These are phyloP conservation scores for Orbilia blumenaviensis DNA, from an alignment of 2,329 filamentous ascomycete species.

Conservation along the genomic window DNA sequence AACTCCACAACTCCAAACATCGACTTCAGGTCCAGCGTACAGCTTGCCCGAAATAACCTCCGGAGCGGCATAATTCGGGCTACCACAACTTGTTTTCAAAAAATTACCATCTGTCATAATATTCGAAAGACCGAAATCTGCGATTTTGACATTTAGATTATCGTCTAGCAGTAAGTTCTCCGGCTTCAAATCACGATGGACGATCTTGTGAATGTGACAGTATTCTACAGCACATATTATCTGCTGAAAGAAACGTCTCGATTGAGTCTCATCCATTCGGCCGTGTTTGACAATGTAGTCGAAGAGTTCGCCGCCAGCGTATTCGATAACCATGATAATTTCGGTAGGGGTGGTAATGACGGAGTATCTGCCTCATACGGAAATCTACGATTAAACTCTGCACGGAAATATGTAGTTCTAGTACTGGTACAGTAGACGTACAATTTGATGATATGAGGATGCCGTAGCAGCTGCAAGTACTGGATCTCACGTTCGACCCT, in stretches of 20 bases:
- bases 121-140: constrained; percentile 97
- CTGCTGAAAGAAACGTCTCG: constrained; percentile 98
- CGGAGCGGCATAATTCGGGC: constrained; percentile 96
- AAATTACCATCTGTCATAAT: constrained; percentile 99
- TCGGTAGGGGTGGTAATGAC: constrained; percentile 94
- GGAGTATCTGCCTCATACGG: constrained; percentile 72
- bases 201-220: constrained; percentile 98
- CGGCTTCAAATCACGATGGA: constrained; percentile 95
- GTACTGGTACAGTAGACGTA: constrained; percentile 65
- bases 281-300: constrained; percentile 97
- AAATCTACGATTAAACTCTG: constrained; percentile 56
- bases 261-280: constrained; percentile 86
- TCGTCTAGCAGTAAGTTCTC: constrained; percentile 96
- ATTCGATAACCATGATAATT: constrained; percentile 99
- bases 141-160: constrained; percentile 97
- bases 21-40: constrained; percentile 95
- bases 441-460: constrained; percentile 99
- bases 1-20: constrained; percentile 97
- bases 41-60: constrained; percentile 98
- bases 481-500: constrained; percentile 98
- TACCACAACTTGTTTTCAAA: constrained; percentile 96
- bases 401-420: not conserved
- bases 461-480: constrained; percentile 91
- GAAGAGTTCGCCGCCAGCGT: constrained; percentile 94
- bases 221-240: constrained; percentile 99